Evolutionary conservation across 805 yeast species (phyloP), one percentile per base, ranked within the genome.

Genomic region (Dipodascus geniculatus): DNA sequence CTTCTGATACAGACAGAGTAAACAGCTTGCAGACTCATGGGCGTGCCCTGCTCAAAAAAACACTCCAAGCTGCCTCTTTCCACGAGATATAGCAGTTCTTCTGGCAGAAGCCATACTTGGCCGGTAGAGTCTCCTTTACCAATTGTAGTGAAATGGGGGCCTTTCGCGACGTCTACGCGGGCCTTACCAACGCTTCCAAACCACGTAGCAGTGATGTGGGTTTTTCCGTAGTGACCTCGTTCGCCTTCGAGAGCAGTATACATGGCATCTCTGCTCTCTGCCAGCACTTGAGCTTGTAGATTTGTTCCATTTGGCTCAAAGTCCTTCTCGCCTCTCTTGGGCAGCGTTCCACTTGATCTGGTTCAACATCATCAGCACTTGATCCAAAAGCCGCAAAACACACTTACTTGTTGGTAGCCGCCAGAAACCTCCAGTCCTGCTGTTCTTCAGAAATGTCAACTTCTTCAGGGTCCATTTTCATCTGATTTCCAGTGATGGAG

Each of bases 281-380:
- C 68, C 2, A 90, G 71, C 17, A 71, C 65, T 2, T 63, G 55
- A 2, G 61, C 64, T 64, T 86, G 93, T 3, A 71, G 63, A 3
- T 62, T 60, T 0, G 89, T 82, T 0, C 87, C 88, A 63, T 84
- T 91, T 0, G 95, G 96, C 56, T 82, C 95, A 59, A 81, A 85
- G 59, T 87, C 96, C 64, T 90, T 90, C 54, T 81, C 89, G 1
- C 96, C 96, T 56, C 91, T 71, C 58, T 81, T 84, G 1, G 90
- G 90, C 1, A 82, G 44, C 9, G 51, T 49, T 33, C 53, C 52
- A 33, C 52, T 59, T 8, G 44, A 38, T 38, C 51, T 42, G n/a
- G 17, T 28, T 49, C 24, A n/a, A n/a, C n/a, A n/a, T n/a, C n/a
- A n/a, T n/a, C n/a, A n/a, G n/a, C 14, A 22, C 24, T 49, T 17